phyloP scores from a whole-genome alignment of 768 basidiomycete species.

The Lanmaoa pseudosensibilis region DNA sequence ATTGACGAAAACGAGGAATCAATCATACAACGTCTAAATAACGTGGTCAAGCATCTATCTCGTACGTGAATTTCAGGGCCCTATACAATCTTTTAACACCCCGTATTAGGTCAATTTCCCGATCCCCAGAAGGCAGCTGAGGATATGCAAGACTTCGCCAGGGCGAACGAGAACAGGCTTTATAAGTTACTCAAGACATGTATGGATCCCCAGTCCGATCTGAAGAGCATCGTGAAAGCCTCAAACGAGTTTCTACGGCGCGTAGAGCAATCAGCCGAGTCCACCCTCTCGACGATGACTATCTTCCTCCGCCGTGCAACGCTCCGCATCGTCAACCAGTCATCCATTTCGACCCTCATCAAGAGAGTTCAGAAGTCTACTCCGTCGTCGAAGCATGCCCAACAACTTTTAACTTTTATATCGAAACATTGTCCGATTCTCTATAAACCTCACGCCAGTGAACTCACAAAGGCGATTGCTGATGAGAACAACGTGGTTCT shows the following conservation, averaged over 20 bases:
- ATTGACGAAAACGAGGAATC: conserved; percentile 81
- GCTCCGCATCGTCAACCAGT: conserved; percentile 78
- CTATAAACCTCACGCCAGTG: conserved; percentile 70
- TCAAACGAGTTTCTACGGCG: conserved; percentile 79
- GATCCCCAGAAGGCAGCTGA: conserved; percentile 75
- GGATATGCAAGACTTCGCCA: conserved; percentile 82
- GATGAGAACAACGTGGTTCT: conserved; percentile 57
- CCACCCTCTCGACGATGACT: conserved; percentile 65
- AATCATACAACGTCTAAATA: conserved; percentile 54
- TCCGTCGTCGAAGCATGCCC: conserved; percentile 46
- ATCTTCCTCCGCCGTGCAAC: conserved; percentile 67
- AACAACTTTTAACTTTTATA: conserved; percentile 53
- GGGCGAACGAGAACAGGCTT: conserved; percentile 78
- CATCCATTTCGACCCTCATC: conserved; percentile 79
- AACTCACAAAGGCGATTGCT: conserved; percentile 71
- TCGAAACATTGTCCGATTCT: conserved; percentile 77
- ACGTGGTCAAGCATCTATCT: conserved; percentile 56
- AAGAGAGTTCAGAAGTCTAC: conserved; percentile 58
- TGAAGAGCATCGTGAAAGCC: conserved; percentile 78
- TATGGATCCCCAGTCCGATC: conserved; percentile 80
- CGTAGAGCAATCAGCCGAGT: conserved; percentile 65
- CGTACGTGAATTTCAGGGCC: conserved; percentile 42
- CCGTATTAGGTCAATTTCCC: conserved; percentile 47
- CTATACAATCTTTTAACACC: background rate
- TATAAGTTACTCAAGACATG: conserved; percentile 84